A percentile compares a stretch with the other conserved stretches of the same genome.
These are phyloP conservation scores for Phytophthora capsici DNA, from an alignment of 352 stramenopile genomes.

Conservation along the genomic window DNA sequence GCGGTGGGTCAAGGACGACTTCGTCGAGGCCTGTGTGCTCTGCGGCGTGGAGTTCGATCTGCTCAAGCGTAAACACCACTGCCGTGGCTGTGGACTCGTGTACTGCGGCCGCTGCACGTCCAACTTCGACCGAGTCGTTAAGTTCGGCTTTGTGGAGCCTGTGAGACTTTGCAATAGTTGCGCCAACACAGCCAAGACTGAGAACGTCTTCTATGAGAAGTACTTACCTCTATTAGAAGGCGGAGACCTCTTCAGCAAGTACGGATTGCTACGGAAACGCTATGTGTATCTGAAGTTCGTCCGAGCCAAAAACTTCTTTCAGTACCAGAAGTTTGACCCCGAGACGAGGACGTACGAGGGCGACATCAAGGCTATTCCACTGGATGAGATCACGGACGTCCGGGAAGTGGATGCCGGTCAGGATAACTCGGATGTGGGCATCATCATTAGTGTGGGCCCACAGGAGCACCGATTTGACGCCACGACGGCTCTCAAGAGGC, in stretches of 20 bases:
- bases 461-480: conserved; percentile 73
- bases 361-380: conserved; percentile 68
- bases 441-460: conserved; percentile 55
- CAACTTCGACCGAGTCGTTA: conserved; percentile 65
- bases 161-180: conserved; percentile 66
- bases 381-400: conserved; percentile 68
- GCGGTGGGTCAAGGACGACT: conserved; percentile 65
- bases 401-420: conserved; percentile 51
- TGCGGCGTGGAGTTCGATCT: conserved; percentile 65
- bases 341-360: conserved; percentile 53
- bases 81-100: conserved; percentile 61
- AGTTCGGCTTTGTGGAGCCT: conserved; percentile 67
- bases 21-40: conserved; percentile 54
- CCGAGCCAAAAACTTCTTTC: conserved; percentile 65
- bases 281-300: conserved; percentile 65
- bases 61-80: conserved; percentile 76
- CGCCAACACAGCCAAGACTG: conserved; percentile 39
- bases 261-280: conserved; percentile 67
- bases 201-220: conserved; percentile 77
- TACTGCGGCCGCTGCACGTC: conserved; percentile 59
- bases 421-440: conserved; percentile 58
- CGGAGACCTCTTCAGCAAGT: conserved; percentile 74
- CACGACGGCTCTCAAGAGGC: conserved; percentile 44
- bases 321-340: conserved; percentile 75
- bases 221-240: conserved; percentile 64